Evolutionary conservation across 108 stramenopile genomes (phyloP), one percentile per base, ranked within the genome.

Genomic region (Chaetoceros tenuissimus): DNA sequence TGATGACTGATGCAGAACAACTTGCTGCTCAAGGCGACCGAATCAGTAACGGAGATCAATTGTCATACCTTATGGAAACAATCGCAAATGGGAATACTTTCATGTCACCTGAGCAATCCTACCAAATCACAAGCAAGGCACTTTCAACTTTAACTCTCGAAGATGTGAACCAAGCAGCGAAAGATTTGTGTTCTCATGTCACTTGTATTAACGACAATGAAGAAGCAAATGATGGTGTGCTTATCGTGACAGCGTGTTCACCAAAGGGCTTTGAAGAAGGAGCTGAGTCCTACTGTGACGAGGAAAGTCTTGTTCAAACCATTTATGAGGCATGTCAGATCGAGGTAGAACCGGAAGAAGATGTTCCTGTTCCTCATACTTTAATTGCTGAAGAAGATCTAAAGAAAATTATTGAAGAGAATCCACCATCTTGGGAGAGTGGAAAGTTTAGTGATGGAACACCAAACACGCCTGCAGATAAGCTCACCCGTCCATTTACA

Each of bases 51-150:
- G 84, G 91, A 43, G 96, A 98, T 57, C 93, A 96, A 54, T 72
- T 98, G 55, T 72, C 90, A 0, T 89, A 93, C 51, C 60, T 98
- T 57, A 98, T 98, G 97, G 96, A 98, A 67, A 91, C 94, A 20
- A 85, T 94, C 7, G 92, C 96, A 23, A 95, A 94, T 57, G 97
- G 94, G 0, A 96, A 98, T 73, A 89, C 93, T 17, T 98, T 96
- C 65, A 97, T 98, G 96, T 92, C 92, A 21, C 92, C 97, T 0
- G 76, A 87, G 63, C 92, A 96, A 63, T 80, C 85, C 5, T 94
- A 92, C 62, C 71, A 74, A 19, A 73, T 90, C 57, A 96, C 94
- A n/a, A 81, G 84, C 31, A 61, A 72, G 34, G 97, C 91, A 1
- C 66, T 98, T 57, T 65, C 87, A 19, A 80, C 87, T 16, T 55